Percentiles rank a stretch among this genome's conserved stretches.
Evolutionary conservation across 2,329 filamentous ascomycete genomes (phyloP).

Genomic region (Calonectria pauciramosa): DNA sequence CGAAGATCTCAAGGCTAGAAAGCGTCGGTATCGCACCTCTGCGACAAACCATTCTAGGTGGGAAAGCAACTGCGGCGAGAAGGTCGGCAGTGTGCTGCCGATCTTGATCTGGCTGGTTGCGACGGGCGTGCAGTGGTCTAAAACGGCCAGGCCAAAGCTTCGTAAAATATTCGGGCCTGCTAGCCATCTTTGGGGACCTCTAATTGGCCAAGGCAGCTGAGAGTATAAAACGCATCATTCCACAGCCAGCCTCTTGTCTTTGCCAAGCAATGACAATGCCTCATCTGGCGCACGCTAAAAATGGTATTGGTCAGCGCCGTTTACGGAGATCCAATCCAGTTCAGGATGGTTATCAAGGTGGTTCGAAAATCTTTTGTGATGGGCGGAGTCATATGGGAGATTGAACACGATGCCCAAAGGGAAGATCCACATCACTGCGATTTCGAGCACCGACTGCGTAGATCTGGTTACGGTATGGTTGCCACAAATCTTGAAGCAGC

Average conservation of each 20-base stretch:
- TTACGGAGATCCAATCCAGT: background rate
- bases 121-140: background rate
- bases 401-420: background rate
- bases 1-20: slow-evolving; percentile 12
- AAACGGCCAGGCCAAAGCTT: background rate
- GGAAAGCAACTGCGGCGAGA: slow-evolving; percentile 11
- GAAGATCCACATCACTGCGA: background rate
- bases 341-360: background rate
- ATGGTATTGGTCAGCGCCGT: background rate
- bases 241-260: background rate
- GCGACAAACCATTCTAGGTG: slow-evolving; percentile 8
- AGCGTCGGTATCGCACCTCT: slow-evolving; percentile 7
- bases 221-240: background rate
- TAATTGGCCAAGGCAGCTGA: background rate
- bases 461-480: background rate
- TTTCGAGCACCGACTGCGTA: background rate
- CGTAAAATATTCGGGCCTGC: background rate
- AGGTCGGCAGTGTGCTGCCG: background rate
- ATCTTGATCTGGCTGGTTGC: background rate
- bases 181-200: background rate
- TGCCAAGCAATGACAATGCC: background rate
- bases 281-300: background rate
- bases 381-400: background rate
- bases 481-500: background rate
- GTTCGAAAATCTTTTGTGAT: background rate